Evolutionary conservation across 2,329 filamentous ascomycete genomes (phyloP).

Genomic region (Zymoseptoria tritici): DNA sequence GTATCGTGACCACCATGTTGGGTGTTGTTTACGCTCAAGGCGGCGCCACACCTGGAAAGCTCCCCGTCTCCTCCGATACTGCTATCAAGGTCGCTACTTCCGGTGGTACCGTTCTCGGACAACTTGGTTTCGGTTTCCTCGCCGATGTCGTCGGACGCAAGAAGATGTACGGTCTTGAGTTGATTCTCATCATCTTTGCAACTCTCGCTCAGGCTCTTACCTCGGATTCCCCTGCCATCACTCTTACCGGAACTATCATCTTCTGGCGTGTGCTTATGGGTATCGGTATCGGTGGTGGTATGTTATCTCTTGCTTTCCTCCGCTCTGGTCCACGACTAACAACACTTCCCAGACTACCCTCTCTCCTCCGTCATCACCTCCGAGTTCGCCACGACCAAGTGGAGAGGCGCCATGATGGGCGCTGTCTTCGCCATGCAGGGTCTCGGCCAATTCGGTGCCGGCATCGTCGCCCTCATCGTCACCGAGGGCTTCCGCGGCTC

Average conservation of each 20-base stretch:
- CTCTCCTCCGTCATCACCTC: slow-evolving; percentile 78
- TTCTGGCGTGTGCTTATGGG: slow-evolving; percentile 81
- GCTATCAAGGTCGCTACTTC: slow-evolving; percentile 82
- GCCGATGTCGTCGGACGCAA: slow-evolving; percentile 73
- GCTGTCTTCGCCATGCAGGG: slow-evolving; percentile 84
- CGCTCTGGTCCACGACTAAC: neutral
- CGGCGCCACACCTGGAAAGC: slow-evolving; percentile 38
- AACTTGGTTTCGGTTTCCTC: slow-evolving; percentile 69
- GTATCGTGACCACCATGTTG: slow-evolving; percentile 65
- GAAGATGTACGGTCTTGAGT: slow-evolving; percentile 75
- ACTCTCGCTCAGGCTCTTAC: slow-evolving; percentile 65
- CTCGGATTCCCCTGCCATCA: slow-evolving; percentile 55
- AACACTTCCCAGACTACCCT: slow-evolving; percentile 56
- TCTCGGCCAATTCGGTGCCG: slow-evolving; percentile 68
- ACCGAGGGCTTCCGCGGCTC: slow-evolving; percentile 33
- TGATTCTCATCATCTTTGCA: slow-evolving; percentile 73
- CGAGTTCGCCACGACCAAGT: slow-evolving; percentile 79
- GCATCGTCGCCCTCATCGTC: slow-evolving; percentile 65
- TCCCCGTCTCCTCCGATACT: slow-evolving; percentile 63
- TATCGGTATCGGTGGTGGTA: slow-evolving; percentile 62
- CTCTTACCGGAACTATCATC: slow-evolving; percentile 59
- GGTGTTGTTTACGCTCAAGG: slow-evolving; percentile 66
- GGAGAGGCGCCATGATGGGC: slow-evolving; percentile 81
- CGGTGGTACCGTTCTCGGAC: slow-evolving; percentile 74
- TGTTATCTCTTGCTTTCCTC: slow-evolving; percentile 9